phyloP scores from a whole-genome alignment of 2,329 filamentous ascomycete genomes.

The Monosporascus sp. region DNA sequence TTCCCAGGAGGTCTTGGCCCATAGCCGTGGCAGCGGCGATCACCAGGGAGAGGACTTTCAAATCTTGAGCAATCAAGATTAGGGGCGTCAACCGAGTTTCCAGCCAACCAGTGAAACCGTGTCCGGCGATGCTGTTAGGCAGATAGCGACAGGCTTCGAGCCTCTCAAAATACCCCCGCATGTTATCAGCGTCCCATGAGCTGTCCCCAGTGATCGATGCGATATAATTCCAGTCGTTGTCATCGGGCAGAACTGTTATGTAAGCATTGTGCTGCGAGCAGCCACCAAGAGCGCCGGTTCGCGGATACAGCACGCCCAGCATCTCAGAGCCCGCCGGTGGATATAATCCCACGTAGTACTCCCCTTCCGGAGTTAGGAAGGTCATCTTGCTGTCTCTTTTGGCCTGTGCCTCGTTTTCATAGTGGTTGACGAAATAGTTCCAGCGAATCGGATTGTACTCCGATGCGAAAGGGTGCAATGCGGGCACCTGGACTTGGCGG shows the following conservation, averaged over 20 bases:
- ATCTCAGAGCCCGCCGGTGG: conserved; percentile 46
- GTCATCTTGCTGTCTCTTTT: conserved; percentile 53
- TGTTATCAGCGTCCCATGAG: conserved; percentile 17
- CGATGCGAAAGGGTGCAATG: conserved; percentile 46
- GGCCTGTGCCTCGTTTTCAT: conserved; percentile 46
- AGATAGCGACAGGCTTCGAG: conserved; percentile 21
- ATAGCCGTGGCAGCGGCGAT: conserved; percentile 39
- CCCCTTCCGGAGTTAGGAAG: conserved; percentile 45
- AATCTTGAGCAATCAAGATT: neutral
- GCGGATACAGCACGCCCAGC: conserved; percentile 53
- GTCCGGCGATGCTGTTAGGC: conserved; percentile 32
- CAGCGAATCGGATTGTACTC: conserved; percentile 52
- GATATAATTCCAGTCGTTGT: conserved; percentile 39
- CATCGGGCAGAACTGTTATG: conserved; percentile 33
- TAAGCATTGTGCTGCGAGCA: conserved; percentile 23
- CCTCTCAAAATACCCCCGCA: conserved; percentile 19
- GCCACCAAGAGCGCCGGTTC: conserved; percentile 42
- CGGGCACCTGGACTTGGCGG: conserved; percentile 48
- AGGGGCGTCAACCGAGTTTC: conserved; percentile 20
- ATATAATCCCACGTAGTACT: conserved; percentile 45
- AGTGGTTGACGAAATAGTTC: conserved; percentile 62
- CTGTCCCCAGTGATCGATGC: conserved; percentile 27
- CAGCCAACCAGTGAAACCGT: conserved; percentile 20
- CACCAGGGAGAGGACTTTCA: conserved; percentile 24
- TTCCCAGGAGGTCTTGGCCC: conserved; percentile 31